Evolutionary conservation across 805 yeast species (phyloP).

Genomic region (Hemisphaericaspora nanyangensis): DNA sequence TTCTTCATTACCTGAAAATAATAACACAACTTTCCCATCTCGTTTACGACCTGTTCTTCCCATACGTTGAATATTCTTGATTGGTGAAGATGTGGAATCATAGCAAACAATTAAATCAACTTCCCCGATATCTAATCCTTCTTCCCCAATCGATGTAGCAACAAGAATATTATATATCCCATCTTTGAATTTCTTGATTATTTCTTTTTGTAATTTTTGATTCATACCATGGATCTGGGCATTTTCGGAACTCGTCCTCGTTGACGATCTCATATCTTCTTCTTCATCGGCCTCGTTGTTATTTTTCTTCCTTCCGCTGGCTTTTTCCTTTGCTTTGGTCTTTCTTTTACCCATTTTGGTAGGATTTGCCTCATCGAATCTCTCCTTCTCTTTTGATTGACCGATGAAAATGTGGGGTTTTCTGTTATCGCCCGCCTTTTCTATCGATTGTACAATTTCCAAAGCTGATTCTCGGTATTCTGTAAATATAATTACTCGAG

Average conservation of each 20-base stretch:
- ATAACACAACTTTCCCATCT: constrained; percentile 74
- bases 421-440: constrained; percentile 25
- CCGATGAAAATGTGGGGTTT: constrained; percentile 90
- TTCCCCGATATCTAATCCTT: constrained; percentile 97
- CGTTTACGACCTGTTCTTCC: constrained; percentile 97
- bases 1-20: constrained; percentile 76
- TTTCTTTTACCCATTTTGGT: constrained; percentile 8
- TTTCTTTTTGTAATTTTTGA: constrained; percentile 80
- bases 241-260: constrained; percentile 64
- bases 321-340: constrained; percentile 23
- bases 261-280: constrained; percentile 14
- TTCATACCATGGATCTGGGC: constrained; percentile 86
- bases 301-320: constrained; percentile 16
- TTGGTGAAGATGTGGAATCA: constrained; percentile 91
- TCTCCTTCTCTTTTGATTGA: constrained; percentile 73
- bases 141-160: constrained; percentile 97
- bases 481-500: constrained; percentile 82
- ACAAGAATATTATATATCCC: constrained; percentile 79
- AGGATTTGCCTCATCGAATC: constrained; percentile 56
- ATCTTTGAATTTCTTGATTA: constrained; percentile 65
- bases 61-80: constrained; percentile 91
- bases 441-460: constrained; percentile 71
- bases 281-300: constrained; percentile 9
- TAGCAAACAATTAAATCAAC: constrained; percentile 91
- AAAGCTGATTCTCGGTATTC: constrained; percentile 87